phyloP scores from a whole-genome alignment of 192 early-diverging fungal species.

The Spinellus fusiger region DNA sequence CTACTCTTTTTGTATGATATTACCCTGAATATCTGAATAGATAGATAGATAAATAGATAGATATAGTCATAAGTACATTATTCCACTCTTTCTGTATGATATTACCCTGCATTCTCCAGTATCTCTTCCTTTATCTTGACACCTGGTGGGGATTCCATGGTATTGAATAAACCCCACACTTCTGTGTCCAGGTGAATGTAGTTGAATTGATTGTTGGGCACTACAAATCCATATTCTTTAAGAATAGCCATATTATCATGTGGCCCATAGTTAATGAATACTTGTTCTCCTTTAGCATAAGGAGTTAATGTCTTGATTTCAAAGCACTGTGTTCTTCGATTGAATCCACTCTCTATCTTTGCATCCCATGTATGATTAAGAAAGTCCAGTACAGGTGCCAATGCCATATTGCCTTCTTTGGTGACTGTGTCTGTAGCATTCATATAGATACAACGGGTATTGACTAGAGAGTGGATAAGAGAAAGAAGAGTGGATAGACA shows the following conservation, averaged over 20 bases:
- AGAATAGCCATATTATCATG: constrained; percentile 53
- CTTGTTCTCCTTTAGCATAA: constrained; percentile 19
- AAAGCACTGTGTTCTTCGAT: constrained; percentile 48
- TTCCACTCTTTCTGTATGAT: too few relatives aligned
- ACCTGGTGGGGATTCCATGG: constrained; percentile 24
- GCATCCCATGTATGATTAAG: constrained; percentile 64
- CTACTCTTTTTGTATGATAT: not conserved
- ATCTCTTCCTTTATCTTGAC: constrained; percentile 34
- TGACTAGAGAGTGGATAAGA: constrained; percentile 28
- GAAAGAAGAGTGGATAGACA: not conserved
- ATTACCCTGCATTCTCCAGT: constrained; percentile 34
- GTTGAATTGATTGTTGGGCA: constrained; percentile 47
- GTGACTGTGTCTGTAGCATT: constrained; percentile 29
- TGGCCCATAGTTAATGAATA: constrained; percentile 54
- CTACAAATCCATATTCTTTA: constrained; percentile 52
- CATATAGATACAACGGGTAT: constrained; percentile 53
- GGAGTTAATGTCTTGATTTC: constrained; percentile 37
- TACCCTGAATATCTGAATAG: constrained; percentile 37
- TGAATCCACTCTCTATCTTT: constrained; percentile 46
- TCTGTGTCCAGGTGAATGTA: constrained; percentile 43
- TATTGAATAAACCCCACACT: constrained; percentile 31
- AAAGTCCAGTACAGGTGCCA: constrained; percentile 72
- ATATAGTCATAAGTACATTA: not conserved
- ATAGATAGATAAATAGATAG: not conserved
- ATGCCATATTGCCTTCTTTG: constrained; percentile 51